Conservation (phyloP, 2,329 filamentous ascomycete genomes). For the Phaeosphaeriaceae sp. region DNA sequence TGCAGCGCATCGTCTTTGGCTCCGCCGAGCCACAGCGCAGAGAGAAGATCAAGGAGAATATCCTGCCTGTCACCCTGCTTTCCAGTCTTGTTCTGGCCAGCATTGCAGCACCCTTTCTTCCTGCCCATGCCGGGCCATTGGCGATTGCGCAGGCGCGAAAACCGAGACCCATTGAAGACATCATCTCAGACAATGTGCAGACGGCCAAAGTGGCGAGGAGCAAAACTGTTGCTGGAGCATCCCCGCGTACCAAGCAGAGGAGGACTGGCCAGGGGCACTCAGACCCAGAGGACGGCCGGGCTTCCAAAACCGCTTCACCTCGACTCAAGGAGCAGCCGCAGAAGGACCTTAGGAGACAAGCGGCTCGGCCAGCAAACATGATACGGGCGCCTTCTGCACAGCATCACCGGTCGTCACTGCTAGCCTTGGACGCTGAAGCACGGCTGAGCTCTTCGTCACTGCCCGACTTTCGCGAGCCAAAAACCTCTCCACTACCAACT, state of each 20-base stretch:
- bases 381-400: constrained; percentile 34
- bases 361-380: constrained; percentile 27
- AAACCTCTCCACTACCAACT: constrained; percentile 47
- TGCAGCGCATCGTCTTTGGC: constrained; percentile 86
- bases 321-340: constrained; percentile 27
- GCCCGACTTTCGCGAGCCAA: constrained; percentile 65
- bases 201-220: constrained; percentile 68
- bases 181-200: constrained; percentile 64
- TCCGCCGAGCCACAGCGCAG: constrained; percentile 70
- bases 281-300: constrained; percentile 44
- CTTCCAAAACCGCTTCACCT: constrained; percentile 48
- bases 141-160: constrained; percentile 83
- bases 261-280: constrained; percentile 44
- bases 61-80: constrained; percentile 78
- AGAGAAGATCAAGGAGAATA: constrained; percentile 82
- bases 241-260: constrained; percentile 53
- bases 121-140: constrained; percentile 79
- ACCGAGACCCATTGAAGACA: constrained; percentile 68
- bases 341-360: constrained; percentile 39
- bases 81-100: constrained; percentile 81
- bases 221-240: constrained; percentile 67
- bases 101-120: constrained; percentile 74
- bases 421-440: constrained; percentile 65
- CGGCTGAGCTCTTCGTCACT: constrained; percentile 72
- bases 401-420: constrained; percentile 55